Conservation (phyloP, 495 filamentous ascomycete species). For the Neurospora intermedia region DNA sequence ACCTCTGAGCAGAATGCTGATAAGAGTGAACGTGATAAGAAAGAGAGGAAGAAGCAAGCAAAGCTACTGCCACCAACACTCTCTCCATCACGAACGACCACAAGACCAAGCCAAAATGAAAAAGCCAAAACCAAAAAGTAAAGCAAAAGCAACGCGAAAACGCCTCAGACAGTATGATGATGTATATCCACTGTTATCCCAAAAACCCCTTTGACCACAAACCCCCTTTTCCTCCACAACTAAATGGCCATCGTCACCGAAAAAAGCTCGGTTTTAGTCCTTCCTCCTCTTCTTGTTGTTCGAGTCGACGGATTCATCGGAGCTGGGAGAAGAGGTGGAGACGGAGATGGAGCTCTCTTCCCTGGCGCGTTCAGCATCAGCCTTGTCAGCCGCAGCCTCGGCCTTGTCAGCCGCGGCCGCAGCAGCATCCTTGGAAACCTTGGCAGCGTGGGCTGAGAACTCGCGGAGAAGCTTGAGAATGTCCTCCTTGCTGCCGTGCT, state of each 20-base stretch:
- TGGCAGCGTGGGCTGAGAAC: constrained; percentile 14
- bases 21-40: neutral
- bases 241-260: neutral
- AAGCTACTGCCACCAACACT: neutral
- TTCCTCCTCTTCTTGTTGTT: constrained; percentile 5
- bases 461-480: constrained; percentile 36
- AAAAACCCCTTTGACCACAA: neutral
- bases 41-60: neutral
- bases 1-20: neutral
- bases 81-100: constrained; percentile 1
- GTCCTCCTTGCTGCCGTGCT: constrained; percentile 55
- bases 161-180: neutral
- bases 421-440: neutral
- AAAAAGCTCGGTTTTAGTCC: constrained; percentile 2
- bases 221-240: neutral
- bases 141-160: neutral
- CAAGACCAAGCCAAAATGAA: neutral
- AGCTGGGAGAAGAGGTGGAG: neutral
- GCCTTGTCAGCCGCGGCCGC: neutral
- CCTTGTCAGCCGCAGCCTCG: neutral
- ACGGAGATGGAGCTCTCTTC: constrained; percentile 3
- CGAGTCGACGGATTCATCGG: neutral
- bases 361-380: constrained; percentile 3
- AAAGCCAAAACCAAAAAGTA: neutral
- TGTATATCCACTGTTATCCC: constrained; percentile 5